These are phyloP conservation scores for Talaromyces liani DNA, from an alignment of 495 filamentous ascomycete species.

Conservation along the genomic window DNA sequence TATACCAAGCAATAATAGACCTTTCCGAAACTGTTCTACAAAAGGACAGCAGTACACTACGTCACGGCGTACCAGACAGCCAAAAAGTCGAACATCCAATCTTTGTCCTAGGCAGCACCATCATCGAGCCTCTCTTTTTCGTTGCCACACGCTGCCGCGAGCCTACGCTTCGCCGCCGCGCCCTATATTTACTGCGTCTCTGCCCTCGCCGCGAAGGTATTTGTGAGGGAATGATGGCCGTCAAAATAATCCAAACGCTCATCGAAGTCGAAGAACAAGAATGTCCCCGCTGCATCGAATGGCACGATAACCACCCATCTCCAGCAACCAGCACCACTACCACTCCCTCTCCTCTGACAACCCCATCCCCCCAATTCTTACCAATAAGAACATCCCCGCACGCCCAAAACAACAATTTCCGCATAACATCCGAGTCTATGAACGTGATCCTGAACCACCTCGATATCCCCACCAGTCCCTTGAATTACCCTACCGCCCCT, in stretches of 20 bases:
- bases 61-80: background rate
- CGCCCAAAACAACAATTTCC: background rate
- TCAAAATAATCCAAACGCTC: background rate
- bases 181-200: constrained; percentile 17
- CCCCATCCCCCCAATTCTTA: background rate
- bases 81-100: background rate
- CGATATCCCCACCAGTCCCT: background rate
- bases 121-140: constrained; percentile 18
- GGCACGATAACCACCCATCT: background rate
- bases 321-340: no score
- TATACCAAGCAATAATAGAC: background rate
- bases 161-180: constrained; percentile 16
- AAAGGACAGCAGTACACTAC: background rate
- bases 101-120: background rate
- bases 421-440: background rate
- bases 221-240: constrained; percentile 4
- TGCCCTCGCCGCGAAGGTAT: constrained; percentile 5
- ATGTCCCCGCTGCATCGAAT: background rate
- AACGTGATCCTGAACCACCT: background rate
- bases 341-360: background rate
- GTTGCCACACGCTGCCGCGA: constrained; percentile 24
- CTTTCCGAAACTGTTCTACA: background rate
- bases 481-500: background rate
- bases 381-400: background rate
- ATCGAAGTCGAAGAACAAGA: constrained; percentile 5